A percentile compares a stretch with the other conserved stretches of the same genome.
phyloP scores from a whole-genome alignment of 2,329 filamentous ascomycete species.

The Cephalotrichum gorgonifer region DNA sequence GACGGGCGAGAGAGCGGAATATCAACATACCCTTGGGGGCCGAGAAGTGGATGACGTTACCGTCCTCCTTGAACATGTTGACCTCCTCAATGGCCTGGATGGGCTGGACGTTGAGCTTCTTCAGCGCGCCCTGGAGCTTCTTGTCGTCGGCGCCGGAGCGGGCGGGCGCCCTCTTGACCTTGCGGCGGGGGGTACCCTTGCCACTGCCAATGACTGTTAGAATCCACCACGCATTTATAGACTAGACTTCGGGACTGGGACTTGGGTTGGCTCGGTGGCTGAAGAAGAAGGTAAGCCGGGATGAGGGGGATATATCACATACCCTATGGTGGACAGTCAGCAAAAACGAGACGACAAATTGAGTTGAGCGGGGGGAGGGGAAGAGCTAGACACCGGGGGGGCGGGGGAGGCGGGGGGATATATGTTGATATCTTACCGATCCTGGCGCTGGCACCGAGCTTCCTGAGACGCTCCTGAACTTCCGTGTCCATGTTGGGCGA shows the following conservation, averaged over 20 bases:
- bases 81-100: slow-evolving; percentile 99
- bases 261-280: slow-evolving; percentile 13
- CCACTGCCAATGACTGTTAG: slow-evolving; percentile 44
- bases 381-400: background rate
- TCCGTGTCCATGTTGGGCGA: slow-evolving; percentile 36
- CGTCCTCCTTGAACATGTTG: slow-evolving; percentile 99
- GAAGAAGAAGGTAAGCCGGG: slow-evolving; percentile 5
- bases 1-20: background rate
- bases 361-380: background rate
- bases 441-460: slow-evolving; percentile 43
- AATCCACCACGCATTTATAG: background rate
- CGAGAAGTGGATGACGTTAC: slow-evolving; percentile 99
- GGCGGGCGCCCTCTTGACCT: slow-evolving; percentile 96
- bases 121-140: slow-evolving; percentile 94
- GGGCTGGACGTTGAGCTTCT: slow-evolving; percentile 99
- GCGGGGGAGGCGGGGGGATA: background rate
- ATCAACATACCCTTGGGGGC: slow-evolving; percentile 78
- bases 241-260: slow-evolving; percentile 13
- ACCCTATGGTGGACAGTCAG: slow-evolving; percentile 3
- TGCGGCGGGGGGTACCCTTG: slow-evolving; percentile 95
- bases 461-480: slow-evolving; percentile 49
- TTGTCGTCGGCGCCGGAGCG: slow-evolving; percentile 94
- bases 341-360: background rate
- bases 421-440: slow-evolving; percentile 57
- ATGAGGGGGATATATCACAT: slow-evolving; percentile 1